Base-by-base conservation (phyloP, 164 flowering plant genomes). In the Vitis rupestris region DNA sequence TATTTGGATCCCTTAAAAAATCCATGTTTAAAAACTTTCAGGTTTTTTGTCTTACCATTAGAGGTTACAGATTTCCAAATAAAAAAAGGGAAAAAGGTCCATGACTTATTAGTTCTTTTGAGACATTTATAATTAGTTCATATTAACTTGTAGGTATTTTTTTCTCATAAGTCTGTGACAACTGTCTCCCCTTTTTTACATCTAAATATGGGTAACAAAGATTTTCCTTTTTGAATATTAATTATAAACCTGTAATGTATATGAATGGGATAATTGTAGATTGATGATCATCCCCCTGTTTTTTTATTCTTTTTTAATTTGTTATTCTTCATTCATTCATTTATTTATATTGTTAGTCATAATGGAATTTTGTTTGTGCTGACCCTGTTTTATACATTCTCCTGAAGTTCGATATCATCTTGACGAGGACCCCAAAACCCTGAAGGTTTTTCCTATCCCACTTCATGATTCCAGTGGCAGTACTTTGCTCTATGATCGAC, bases 381-480 rank as follows among this genome's bases (percentile, higher is more conserved):
- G 57, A 62, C 63, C 10, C 27, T 44, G 10, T 19, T 57, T 44
- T 73, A 16, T 64, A 6, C 64, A 31, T 72, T 69, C 54, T 30
- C 8, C 63, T 78, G 75, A 73, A 95, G 99, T 95, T 82, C 95
- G 99, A 23, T 95, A 93, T 79, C 99, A 88, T 80, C 82, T 91
- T 30, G 94, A 91, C 70, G 99, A 95, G 86, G 99, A 95, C 69
- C 98, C 99, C 54, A 95, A 93, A 78, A 83, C 94, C 49, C 55
- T 91, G 86, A 93, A 89, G 87, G 92, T 87, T 78, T 90, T 93
- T 65, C 94, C 90, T 10, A 93, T 95, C 72, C 98, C 99, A 56
- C 92, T 93, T 65, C 84, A 72, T 56, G 97, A 88, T 78, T 75
- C 90, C 55, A 83, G 27, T 50, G 99, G 99, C 51, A 64, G 82